Evolutionary conservation across 2,329 filamentous ascomycete genomes (phyloP), one percentile per base, ranked within the genome.

Genomic region (Fusarium stilboides): DNA sequence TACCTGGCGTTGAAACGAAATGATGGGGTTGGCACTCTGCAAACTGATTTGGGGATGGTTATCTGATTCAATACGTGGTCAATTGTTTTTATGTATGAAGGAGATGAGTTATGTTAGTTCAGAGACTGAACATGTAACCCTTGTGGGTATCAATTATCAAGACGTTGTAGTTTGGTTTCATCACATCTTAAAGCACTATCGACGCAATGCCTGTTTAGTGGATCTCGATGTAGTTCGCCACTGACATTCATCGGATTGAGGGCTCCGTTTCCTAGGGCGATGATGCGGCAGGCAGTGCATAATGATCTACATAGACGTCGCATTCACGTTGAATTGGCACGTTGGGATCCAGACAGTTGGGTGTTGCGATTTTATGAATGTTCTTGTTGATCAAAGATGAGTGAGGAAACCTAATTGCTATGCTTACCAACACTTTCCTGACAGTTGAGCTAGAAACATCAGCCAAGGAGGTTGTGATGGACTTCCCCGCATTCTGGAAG

Each of bases 281-380:
- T 50, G 51, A 59, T 59, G 45, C 55, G 37, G 52, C 36, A 46
- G 51, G 50, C 58, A 50, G 59, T 73, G 70, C 62, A 72, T 68
- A 47, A 70, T 69, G 69, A 73, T 72, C 66, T 64, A 63, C 71
- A 73, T 72, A 42, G 58, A 50, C 40, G 56, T 57, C 60, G 46
- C 57, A 54, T 54, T 59, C 19, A 24, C 13, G 37, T 40, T 62
- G 50, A 54, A 37, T 19, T 17, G 36, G 13, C 13, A n/a, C 28
- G 20, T 14, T 52, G 37, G 5, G 5, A 14, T 45, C 34, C 42
- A 13, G 42, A 39, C 36, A 39, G 40, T 45, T 58, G 39, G 39
- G 24, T 28, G 40, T 24, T 39, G 19, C 37, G 37, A 24, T 22
- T 42, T 13, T 13, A 31, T 31, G 17, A 36, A 36, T 17, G 17